A percentile compares a stretch with the other conserved stretches of the same genome.
Conservation (phyloP, 106 monocot genomes). For the Vanilla planifolia region DNA sequence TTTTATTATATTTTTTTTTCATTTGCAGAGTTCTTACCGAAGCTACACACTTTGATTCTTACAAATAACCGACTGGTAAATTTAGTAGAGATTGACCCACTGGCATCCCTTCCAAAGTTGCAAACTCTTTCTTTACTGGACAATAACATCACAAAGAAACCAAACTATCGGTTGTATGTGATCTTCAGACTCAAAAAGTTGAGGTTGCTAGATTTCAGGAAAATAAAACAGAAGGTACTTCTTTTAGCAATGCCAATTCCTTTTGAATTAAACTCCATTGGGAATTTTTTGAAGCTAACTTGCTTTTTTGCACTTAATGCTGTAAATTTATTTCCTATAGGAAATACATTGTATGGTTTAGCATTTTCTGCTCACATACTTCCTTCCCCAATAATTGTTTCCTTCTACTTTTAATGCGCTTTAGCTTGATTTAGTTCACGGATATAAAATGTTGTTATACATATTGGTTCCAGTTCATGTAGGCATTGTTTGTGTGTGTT, state of each 20-base stretch:
- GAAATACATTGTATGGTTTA: too few species aligned
- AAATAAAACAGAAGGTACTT: constrained; percentile 88
- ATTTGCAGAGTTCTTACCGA: constrained; percentile 74
- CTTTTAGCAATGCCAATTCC: background rate
- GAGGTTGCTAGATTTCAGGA: constrained; percentile 85
- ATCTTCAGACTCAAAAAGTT: constrained; percentile 80
- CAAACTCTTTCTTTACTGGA: constrained; percentile 87
- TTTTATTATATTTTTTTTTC: background rate
- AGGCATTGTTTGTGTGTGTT: too few species aligned
- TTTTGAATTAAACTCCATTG: background rate
- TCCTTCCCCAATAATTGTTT: too few species aligned
- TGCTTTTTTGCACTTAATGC: background rate
- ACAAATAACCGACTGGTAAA: constrained; percentile 97
- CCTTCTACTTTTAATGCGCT: too few species aligned
- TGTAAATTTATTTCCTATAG: too few species aligned
- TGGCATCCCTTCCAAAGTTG: constrained; percentile 80
- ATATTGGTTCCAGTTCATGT: too few species aligned
- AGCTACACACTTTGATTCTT: constrained; percentile 85
- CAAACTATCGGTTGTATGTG: constrained; percentile 91
- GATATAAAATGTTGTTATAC: too few species aligned
- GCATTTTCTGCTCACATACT: too few species aligned
- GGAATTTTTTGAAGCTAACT: background rate
- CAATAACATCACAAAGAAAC: constrained; percentile 93
- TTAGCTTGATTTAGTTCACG: too few species aligned
- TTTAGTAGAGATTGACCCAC: constrained; percentile 94